These are phyloP conservation scores for Lentinus tigrinus DNA, from an alignment of 768 basidiomycete species.

Conservation along the genomic window DNA sequence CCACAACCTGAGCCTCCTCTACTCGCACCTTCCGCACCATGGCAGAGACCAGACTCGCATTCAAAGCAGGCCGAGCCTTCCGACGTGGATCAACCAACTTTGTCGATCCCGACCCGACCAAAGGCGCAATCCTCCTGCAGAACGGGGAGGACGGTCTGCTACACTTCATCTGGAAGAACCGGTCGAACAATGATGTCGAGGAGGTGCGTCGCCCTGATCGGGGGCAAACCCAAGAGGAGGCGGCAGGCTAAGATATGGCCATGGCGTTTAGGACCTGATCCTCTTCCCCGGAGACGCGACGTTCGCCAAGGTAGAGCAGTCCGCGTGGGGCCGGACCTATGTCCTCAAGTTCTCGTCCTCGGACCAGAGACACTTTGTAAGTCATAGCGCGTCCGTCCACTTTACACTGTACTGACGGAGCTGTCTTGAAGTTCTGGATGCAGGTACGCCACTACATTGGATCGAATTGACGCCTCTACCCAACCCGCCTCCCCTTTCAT, in stretches of 20 bases:
- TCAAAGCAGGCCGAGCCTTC: constrained; percentile 75
- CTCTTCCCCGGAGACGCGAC: constrained; percentile 84
- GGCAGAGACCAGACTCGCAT: constrained; percentile 36
- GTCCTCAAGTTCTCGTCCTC: constrained; percentile 92
- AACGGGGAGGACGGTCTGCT: constrained; percentile 74
- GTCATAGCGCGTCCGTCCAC: constrained; percentile 24
- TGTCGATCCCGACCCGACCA: constrained; percentile 65
- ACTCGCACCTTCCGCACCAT: constrained; percentile 6
- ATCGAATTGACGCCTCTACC: not conserved
- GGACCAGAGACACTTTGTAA: constrained; percentile 85
- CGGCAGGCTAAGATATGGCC: not conserved
- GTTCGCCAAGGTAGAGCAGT: constrained; percentile 72
- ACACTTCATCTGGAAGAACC: constrained; percentile 80
- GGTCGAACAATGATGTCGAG: constrained; percentile 55
- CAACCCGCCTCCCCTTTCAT: not conserved
- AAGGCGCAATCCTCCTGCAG: constrained; percentile 70
- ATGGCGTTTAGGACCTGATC: constrained; percentile 69
- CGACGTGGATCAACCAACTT: constrained; percentile 64
- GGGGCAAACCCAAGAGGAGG: not conserved
- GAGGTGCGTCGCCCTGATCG: constrained; percentile 45
- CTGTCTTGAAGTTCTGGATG: constrained; percentile 70
- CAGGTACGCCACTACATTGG: constrained; percentile 50
- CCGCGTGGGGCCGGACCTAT: constrained; percentile 67
- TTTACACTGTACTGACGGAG: not conserved
- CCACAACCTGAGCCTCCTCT: not conserved